phyloP scores from a whole-genome alignment of 2,329 filamentous ascomycete genomes.

The Pseudogymnoascus sp. region DNA sequence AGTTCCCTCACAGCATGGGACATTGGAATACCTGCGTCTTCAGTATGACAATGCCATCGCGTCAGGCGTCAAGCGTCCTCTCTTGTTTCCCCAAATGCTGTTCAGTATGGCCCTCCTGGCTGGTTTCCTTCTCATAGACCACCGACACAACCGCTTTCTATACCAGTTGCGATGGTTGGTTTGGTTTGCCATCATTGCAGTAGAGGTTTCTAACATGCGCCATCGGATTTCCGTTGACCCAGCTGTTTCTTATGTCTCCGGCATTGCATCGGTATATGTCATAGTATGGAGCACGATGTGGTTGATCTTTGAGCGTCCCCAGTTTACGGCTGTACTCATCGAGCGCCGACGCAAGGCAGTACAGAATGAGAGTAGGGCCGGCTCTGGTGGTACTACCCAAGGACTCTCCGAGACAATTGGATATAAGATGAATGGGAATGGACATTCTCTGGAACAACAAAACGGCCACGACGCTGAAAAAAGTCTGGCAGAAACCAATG shows the following conservation, averaged over 20 bases:
- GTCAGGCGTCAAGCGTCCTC: slow-evolving; percentile 37
- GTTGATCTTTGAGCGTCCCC: slow-evolving; percentile 48
- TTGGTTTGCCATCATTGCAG: slow-evolving; percentile 35
- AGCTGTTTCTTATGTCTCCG: slow-evolving; percentile 43
- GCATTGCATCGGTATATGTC: slow-evolving; percentile 44
- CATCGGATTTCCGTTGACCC: slow-evolving; percentile 45
- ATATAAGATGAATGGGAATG: slow-evolving; percentile 13
- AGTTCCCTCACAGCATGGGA: not conserved
- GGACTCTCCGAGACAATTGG: slow-evolving; percentile 11
- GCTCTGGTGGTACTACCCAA: slow-evolving; percentile 11
- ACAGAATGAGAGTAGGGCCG: not conserved
- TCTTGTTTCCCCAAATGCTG: slow-evolving; percentile 47
- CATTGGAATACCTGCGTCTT: not conserved
- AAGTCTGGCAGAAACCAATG: not conserved
- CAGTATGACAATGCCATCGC: slow-evolving; percentile 19
- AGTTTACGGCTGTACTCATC: slow-evolving; percentile 47
- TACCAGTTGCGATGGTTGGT: slow-evolving; percentile 45
- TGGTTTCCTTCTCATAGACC: slow-evolving; percentile 50
- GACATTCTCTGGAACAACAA: not conserved
- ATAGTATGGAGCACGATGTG: slow-evolving; percentile 43
- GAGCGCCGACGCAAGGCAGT: slow-evolving; percentile 25
- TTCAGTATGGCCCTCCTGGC: slow-evolving; percentile 41
- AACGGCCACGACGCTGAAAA: not conserved
- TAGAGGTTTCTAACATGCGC: slow-evolving; percentile 38
- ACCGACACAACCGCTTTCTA: slow-evolving; percentile 43